Evolutionary conservation across 768 basidiomycete species (phyloP).

Genomic region (Leucogyrophana mollusca): DNA sequence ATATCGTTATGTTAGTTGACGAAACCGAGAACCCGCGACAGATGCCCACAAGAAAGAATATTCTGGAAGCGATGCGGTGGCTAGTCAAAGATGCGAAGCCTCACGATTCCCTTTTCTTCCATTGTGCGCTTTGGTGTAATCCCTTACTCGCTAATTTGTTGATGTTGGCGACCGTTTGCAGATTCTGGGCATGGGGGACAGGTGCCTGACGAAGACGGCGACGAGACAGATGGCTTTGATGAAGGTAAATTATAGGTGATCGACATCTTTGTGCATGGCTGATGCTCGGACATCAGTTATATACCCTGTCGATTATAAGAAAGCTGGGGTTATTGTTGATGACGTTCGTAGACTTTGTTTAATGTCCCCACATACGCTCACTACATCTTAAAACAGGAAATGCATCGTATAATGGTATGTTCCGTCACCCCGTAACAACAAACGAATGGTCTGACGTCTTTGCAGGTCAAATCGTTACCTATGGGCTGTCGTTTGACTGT

Average conservation of each 20-base stretch:
- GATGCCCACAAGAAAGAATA: conserved; percentile 52
- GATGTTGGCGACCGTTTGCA: conserved; percentile 21
- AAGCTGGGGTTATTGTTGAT: conserved; percentile 75
- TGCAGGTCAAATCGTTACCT: conserved; percentile 52
- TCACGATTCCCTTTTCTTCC: conserved; percentile 78
- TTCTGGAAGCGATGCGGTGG: conserved; percentile 61
- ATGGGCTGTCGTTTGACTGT: conserved; percentile 66
- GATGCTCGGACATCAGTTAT: conserved; percentile 53
- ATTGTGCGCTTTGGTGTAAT: conserved; percentile 41
- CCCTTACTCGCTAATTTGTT: background rate
- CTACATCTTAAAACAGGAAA: conserved; percentile 24
- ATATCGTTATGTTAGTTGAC: conserved; percentile 59
- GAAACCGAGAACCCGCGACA: conserved; percentile 40
- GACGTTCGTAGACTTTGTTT: conserved; percentile 45
- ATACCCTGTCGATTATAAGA: conserved; percentile 85
- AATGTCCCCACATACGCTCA: background rate
- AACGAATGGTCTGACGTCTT: background rate
- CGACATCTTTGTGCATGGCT: background rate
- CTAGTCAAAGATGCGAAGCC: conserved; percentile 66
- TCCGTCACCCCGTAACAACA: background rate
- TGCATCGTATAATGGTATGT: conserved; percentile 43
- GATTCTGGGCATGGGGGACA: conserved; percentile 98
- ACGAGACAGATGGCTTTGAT: conserved; percentile 78
- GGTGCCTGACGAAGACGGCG: conserved; percentile 71
- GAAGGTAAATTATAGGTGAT: conserved; percentile 48